Base-by-base conservation (phyloP, 2,329 filamentous ascomycete genomes). In the Penicillium sp. region DNA sequence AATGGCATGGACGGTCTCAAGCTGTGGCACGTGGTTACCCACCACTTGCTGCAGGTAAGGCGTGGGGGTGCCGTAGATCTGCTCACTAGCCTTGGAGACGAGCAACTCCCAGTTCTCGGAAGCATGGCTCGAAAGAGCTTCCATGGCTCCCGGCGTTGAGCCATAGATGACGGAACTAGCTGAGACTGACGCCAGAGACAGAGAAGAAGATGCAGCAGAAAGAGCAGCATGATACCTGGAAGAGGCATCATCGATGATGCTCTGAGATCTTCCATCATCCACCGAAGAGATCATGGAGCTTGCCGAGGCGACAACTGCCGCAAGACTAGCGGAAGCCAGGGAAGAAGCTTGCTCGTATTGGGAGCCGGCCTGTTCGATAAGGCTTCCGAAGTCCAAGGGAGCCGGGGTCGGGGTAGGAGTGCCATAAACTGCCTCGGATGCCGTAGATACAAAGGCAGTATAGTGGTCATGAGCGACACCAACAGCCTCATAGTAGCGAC, bases 391-490 rank as follows among this genome's bases (percentile, higher is more conserved):
- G 52, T 68, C 55, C 46, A 55, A 48, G 30, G 68, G 63, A 49
- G 66, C 67, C 25, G 76, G 66, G 0, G 71, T 72, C 45, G 75
- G 71, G 2, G 85, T 88, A 16, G 87, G 85, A 11, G 86, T 85
- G 6, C 86, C 86, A 58, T 86, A 88, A 43, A 92, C 80, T 22
- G 88, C 90, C 38, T 84, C 87, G 10, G 89, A 92, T 7, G 90
- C 91, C 4, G 88, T 87, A 13, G 83, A 82, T 2, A 95, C 66
- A 70, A 95, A 94, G 53, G 89, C 88, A 5, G 88, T 87, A 74
- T 95, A 95, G 40, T 89, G 86, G 46, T 88, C 91, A 70, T 96
- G 89, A 0, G 92, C 92, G 48, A 92, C 76, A 30, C 92, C 92
- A 26, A 95, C 76, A 11, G 89, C 91, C 65, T 92, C 89, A 68